phyloP scores from a whole-genome alignment of 768 basidiomycete genomes.

The Tylopilus intermedius region DNA sequence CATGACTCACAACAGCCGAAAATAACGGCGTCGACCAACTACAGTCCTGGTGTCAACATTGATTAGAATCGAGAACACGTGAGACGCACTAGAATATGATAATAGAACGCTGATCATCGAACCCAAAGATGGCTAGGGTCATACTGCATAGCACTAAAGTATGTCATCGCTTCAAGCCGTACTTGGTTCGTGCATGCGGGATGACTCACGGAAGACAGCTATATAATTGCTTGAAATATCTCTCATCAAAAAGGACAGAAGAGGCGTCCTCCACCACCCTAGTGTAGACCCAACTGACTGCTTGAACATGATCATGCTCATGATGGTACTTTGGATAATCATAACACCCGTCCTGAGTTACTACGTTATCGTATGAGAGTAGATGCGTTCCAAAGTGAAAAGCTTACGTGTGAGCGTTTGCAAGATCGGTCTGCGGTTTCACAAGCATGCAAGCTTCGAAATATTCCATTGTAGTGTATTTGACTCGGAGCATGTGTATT shows the following conservation, averaged over 20 bases:
- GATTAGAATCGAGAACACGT: neutral
- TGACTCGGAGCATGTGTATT: conserved; percentile 19
- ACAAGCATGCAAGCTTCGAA: conserved; percentile 25
- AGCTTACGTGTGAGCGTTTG: conserved; percentile 16
- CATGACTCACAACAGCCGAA: conserved; percentile 17
- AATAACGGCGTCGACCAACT: conserved; percentile 14
- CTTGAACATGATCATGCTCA: conserved; percentile 35
- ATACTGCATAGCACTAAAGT: conserved; percentile 7
- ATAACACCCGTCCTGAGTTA: conserved; percentile 7
- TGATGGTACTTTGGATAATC: conserved; percentile 35
- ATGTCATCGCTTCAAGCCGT: neutral
- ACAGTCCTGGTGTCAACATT: neutral
- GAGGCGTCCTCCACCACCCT: conserved; percentile 39
- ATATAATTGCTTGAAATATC: conserved; percentile 44
- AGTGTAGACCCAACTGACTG: conserved; percentile 30
- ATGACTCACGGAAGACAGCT: conserved; percentile 34
- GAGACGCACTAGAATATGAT: neutral
- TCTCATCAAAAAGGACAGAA: conserved; percentile 37
- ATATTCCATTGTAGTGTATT: neutral
- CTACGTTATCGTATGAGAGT: neutral
- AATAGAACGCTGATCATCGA: too few relatives aligned
- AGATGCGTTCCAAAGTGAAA: neutral
- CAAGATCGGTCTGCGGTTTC: neutral
- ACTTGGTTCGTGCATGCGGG: neutral
- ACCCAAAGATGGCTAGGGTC: neutral